phyloP scores from a whole-genome alignment of 2,329 filamentous ascomycete genomes.

The Hypoxylon sp. region DNA sequence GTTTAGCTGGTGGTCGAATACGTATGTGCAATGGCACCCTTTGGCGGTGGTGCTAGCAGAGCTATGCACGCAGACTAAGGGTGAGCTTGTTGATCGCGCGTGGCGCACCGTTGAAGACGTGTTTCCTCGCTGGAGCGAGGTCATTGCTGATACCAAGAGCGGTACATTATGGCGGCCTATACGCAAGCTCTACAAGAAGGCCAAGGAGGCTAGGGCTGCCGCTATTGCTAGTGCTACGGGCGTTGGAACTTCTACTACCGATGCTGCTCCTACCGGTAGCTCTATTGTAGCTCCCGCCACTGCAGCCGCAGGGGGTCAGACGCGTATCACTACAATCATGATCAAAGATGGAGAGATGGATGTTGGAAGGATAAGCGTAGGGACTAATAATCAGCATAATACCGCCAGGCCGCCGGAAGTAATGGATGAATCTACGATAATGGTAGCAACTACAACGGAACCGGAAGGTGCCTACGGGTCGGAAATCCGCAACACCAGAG shows the following conservation, averaged over 20 bases:
- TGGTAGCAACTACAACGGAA: slow-evolving; percentile 10
- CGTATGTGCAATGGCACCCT: slow-evolving; percentile 70
- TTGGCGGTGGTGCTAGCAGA: slow-evolving; percentile 68
- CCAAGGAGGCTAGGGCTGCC: slow-evolving; percentile 58
- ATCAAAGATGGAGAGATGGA: slow-evolving; percentile 6
- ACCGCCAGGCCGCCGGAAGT: neutral
- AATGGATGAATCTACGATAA: neutral
- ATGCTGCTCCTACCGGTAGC: neutral
- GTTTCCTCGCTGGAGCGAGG: slow-evolving; percentile 60
- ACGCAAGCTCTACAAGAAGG: slow-evolving; percentile 66
- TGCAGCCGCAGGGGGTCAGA: neutral
- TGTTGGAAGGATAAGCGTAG: slow-evolving; percentile 18
- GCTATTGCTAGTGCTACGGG: slow-evolving; percentile 39
- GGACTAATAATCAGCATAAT: slow-evolving; percentile 3
- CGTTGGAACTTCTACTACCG: neutral
- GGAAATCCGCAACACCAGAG: slow-evolving; percentile 20
- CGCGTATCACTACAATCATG: slow-evolving; percentile 1
- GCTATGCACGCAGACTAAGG: slow-evolving; percentile 64
- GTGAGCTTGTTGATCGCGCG: slow-evolving; percentile 63
- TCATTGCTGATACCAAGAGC: slow-evolving; percentile 65
- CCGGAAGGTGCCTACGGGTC: slow-evolving; percentile 11
- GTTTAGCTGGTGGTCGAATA: slow-evolving; percentile 65
- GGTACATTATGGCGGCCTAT: slow-evolving; percentile 70
- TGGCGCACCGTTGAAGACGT: slow-evolving; percentile 65
- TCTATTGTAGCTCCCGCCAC: neutral